Evolutionary conservation across 768 basidiomycete genomes (phyloP).

Genomic region (Lentinula aciculospora): DNA sequence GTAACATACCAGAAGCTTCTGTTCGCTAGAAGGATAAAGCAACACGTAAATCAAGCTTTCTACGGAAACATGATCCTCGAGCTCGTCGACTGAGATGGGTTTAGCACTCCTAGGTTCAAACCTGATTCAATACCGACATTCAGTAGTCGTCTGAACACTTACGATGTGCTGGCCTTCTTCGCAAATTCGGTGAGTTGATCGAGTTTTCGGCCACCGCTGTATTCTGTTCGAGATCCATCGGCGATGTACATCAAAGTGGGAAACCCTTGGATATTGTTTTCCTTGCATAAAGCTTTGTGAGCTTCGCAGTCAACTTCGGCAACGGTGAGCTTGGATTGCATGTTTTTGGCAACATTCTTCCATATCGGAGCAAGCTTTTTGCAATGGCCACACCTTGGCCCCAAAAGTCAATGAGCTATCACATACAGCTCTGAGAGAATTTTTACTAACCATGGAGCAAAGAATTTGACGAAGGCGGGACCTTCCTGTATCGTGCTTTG

Average conservation of each 20-base stretch:
- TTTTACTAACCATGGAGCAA: constrained; percentile 71
- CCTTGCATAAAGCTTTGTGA: constrained; percentile 58
- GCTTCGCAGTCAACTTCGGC: constrained; percentile 90
- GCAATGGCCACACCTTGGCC: constrained; percentile 89
- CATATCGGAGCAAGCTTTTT: constrained; percentile 87
- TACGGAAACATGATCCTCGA: constrained; percentile 35
- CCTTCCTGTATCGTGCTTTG: constrained; percentile 30
- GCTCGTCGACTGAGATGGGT: constrained; percentile 32
- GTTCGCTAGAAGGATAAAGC: constrained; percentile 33
- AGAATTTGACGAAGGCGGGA: constrained; percentile 62
- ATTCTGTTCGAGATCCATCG: constrained; percentile 60
- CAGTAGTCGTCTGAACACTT: constrained; percentile 22
- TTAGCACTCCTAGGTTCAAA: constrained; percentile 29
- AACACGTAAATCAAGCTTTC: constrained; percentile 58
- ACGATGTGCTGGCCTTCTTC: constrained; percentile 71
- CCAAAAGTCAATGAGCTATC: background rate
- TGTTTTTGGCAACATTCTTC: constrained; percentile 62
- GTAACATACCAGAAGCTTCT: constrained; percentile 24
- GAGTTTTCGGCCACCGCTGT: constrained; percentile 66
- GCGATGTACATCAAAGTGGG: constrained; percentile 76
- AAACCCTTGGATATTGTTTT: constrained; percentile 69
- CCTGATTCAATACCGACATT: background rate
- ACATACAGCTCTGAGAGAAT: background rate
- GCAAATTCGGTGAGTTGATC: constrained; percentile 70
- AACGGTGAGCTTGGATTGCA: constrained; percentile 69